Base-by-base conservation (phyloP, 768 basidiomycete genomes). In the Macrolepiota dolichaula region DNA sequence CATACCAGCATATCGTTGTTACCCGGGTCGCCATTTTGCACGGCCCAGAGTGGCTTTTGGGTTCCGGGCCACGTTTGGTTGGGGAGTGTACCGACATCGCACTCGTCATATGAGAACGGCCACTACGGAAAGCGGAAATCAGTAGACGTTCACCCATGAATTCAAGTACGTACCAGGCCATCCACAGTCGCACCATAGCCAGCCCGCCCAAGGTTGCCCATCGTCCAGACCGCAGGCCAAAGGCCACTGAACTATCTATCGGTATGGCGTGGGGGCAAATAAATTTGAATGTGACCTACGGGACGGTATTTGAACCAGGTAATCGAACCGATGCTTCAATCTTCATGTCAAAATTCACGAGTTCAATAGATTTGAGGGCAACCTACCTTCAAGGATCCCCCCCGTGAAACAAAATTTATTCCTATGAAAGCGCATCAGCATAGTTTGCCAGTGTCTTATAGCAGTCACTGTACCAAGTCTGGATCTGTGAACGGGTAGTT, bases 371-470 rank as follows among this genome's bases (percentile, higher is more conserved):
- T 17, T 5, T 32, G 4, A 25, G 24, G 25, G 9, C 4, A 37
- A 27, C 52, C 2, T 51, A 61, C 59, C 54, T 74, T 97, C 97
- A 59, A 98, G 77, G 69, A 95, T 94, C 1, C 93, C 94, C 0
- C 93, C 94, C 15, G 87, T 96, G 75, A 95, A 97, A 75, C 96
- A 98, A 57, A 97, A 74, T 74, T 97, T 93, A 75, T 97, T 96
- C 95, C 96, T 97, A 12, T 87, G 83, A 95, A 1, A 42, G 56
- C 87, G 89, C 88, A 52, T 64, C 44, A 60, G 35, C 27, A 24
- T 9, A 24, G 13, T 38, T 25, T 9, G 17, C 15, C 0, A 15
- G 25, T 19, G 5, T 5, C 24, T 19, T 11, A 12, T 13, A 15
- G 3, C 13, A 49, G 17, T n/a, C 19, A 24, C 22, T 51, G 3